Evolutionary conservation across 2,329 filamentous ascomycete genomes (phyloP), one percentile per base, ranked within the genome.

Genomic region (Cercospora citrullina): DNA sequence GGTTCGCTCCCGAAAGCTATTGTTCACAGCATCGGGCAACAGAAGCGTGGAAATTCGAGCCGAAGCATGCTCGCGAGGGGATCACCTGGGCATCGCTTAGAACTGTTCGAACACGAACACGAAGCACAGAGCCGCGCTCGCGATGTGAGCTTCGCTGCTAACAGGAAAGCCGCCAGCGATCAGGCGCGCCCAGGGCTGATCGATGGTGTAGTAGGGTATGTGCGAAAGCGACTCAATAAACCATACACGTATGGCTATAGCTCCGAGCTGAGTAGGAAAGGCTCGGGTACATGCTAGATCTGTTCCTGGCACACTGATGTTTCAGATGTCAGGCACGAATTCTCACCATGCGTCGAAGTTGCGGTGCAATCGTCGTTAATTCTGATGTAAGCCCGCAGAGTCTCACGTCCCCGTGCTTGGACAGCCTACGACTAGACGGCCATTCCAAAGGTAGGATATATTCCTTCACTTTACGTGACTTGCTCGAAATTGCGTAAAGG

Each of bases 271-370:
- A 57, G 26, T 16, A 31, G 3, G 23, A 7, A 30, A 21, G 23
- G 14, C 8, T 6, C 21, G 33, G 18, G 36, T 10, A 12, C 26
- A 45, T 39, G 10, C 42, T 23, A 28, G 59, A 48, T 36, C 26
- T 48, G 53, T 51, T 36, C 51, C 51, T 64, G 48, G 33, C 51
- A 53, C 45, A 23, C 18, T 21, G 18, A 23, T 18, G 45, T 64
- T 64, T 64, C 63, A 64, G n/a, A 58, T 58, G 23, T 53, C 63
- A 64, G 63, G 63, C 51, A 64, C 51, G 39, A 36, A 23, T 42
- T n/a, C 51, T 59, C 51, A 59, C 26, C 63, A 42, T 18, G 36
- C 30, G 31, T 39, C 30, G 14, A 31, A 28, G 16, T 16, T 57
- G 53, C 28, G 12, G 36, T 39, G 36, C 36, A 16, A 39, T 51